Conservation (phyloP, 495 filamentous ascomycete species). For the Patellaria atrata region DNA sequence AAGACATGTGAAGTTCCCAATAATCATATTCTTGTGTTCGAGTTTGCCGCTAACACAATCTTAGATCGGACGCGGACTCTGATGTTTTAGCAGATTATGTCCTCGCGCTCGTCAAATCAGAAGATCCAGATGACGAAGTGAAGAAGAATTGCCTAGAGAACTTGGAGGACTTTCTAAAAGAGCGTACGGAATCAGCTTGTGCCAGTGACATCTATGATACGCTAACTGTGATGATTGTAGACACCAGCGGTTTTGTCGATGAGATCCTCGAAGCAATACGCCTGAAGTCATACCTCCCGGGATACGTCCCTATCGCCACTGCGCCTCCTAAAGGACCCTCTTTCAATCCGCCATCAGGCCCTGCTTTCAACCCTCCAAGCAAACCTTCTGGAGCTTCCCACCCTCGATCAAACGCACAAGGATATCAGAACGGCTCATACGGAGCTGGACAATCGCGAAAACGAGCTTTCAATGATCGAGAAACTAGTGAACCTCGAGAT, state of each 20-base stretch:
- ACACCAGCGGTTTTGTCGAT: conserved; percentile 63
- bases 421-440: conserved; percentile 3
- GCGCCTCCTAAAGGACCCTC: conserved; percentile 29
- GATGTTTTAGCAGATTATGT: conserved; percentile 95
- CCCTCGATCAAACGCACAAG: no score
- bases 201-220: neutral
- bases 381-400: conserved; percentile 21
- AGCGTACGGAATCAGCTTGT: conserved; percentile 28
- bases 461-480: conserved; percentile 29
- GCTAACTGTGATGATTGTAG: conserved; percentile 27
- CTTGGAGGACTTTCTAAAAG: conserved; percentile 76
- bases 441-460: conserved; percentile 27
- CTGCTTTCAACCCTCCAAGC: conserved; percentile 27
- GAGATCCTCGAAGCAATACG: conserved; percentile 66
- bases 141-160: conserved; percentile 60
- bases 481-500: conserved; percentile 20
- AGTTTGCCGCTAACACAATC: conserved; percentile 4
- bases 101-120: conserved; percentile 70
- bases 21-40: conserved; percentile 2
- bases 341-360: conserved; percentile 19
- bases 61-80: conserved; percentile 82
- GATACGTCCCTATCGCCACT: conserved; percentile 30
- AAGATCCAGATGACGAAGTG: conserved; percentile 60
- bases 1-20: conserved; percentile 58
- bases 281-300: conserved; percentile 46